Percentiles rank a stretch among this genome's conserved stretches.
These are phyloP conservation scores for Moesziomyces globuligerus DNA, from an alignment of 1,284 basidiomycete species.

Conservation along the genomic window DNA sequence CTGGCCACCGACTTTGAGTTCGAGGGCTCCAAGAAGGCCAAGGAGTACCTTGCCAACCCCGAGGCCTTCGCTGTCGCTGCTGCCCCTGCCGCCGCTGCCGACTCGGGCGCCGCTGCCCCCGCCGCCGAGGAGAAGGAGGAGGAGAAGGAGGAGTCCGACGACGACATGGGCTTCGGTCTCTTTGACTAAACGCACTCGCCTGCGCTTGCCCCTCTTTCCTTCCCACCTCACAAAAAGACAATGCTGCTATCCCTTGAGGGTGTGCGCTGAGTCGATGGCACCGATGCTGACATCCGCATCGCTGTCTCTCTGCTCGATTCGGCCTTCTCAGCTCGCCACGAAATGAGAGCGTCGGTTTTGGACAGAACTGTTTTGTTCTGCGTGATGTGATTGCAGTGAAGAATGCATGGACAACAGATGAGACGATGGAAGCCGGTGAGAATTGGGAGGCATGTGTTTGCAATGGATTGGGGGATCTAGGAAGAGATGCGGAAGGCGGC, in stretches of 20 bases:
- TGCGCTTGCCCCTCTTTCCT: no score
- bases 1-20: constrained; percentile 94
- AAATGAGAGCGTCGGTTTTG: not conserved
- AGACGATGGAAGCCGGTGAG: no score
- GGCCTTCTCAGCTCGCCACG: not conserved
- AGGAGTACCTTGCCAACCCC: constrained; percentile 96
- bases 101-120: constrained; percentile 72
- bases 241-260: not conserved
- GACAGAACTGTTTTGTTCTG: not conserved
- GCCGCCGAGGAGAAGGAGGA: constrained; percentile 73
- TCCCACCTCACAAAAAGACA: not conserved
- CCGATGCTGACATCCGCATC: not conserved
- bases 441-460: not conserved
- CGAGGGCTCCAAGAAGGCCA: constrained; percentile 91
- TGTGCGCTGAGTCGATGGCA: constrained; percentile 2
- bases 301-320: not conserved
- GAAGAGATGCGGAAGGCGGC: constrained; percentile 15
- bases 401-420: not conserved
- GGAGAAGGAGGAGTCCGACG: constrained; percentile 74
- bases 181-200: constrained; percentile 76
- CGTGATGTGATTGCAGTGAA: no score
- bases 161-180: constrained; percentile 73
- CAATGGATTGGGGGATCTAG: constrained; percentile 5
- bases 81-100: constrained; percentile 73
- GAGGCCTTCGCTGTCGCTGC: constrained; percentile 90